Conservation (phyloP, 1,284 basidiomycete genomes). For the Ustilago shanxiensis region DNA sequence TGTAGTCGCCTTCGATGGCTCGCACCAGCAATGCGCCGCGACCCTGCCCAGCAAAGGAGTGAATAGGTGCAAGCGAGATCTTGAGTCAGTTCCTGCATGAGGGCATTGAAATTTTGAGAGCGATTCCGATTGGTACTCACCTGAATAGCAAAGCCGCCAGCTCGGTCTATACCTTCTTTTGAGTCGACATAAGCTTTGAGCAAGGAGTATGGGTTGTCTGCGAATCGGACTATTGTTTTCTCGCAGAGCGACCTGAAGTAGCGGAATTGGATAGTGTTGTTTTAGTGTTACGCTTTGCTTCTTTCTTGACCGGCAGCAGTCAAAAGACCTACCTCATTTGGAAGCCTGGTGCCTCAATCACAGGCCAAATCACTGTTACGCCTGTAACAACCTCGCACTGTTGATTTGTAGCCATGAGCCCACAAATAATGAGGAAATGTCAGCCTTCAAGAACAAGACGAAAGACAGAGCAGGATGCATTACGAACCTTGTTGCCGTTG, state of each 20-base stretch:
- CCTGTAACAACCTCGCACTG: conserved; percentile 66
- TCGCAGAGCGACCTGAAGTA: conserved; percentile 58
- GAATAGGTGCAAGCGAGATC: neutral
- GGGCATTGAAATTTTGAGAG: neutral
- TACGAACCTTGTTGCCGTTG: conserved; percentile 72
- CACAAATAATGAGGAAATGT: neutral
- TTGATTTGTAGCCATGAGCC: neutral
- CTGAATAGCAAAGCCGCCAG: conserved; percentile 95
- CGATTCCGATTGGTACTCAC: conserved; percentile 71
- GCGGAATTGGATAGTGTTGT: neutral
- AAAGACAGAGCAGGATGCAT: neutral
- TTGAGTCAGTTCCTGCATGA: neutral
- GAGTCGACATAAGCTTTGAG: conserved; percentile 87
- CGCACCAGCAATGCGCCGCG: conserved; percentile 83
- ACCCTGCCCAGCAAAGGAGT: conserved; percentile 71
- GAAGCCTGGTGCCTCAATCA: conserved; percentile 86
- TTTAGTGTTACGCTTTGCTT: neutral
- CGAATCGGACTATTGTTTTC: conserved; percentile 67
- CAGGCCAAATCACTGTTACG: conserved; percentile 79
- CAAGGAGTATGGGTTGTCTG: conserved; percentile 71
- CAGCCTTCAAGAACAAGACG: neutral
- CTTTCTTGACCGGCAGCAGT: neutral
- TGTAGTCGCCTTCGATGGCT: conserved; percentile 89
- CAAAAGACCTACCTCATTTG: conserved; percentile 77
- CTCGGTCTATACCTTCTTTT: conserved; percentile 89